Conservation (phyloP, 805 yeast genomes). For the Wickerhamiella occidentalis region DNA sequence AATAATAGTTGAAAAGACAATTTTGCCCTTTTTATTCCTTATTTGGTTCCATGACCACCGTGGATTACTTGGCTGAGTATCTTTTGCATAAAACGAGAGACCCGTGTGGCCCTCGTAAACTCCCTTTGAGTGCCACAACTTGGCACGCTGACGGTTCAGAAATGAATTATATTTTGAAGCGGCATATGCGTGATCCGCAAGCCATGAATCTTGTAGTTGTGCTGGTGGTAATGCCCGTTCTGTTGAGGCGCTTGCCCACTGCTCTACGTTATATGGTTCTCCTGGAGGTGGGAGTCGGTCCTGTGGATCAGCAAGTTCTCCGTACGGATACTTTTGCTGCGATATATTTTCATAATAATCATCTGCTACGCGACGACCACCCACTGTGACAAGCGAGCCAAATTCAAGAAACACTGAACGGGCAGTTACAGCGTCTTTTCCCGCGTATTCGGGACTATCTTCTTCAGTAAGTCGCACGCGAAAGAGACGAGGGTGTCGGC, state of each 20-base stretch:
- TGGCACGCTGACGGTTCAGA: constrained; percentile 45
- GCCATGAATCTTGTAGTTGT: constrained; percentile 41
- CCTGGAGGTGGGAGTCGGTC: constrained; percentile 37
- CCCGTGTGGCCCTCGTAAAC: constrained; percentile 76
- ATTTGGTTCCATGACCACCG: constrained; percentile 17
- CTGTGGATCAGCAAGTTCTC: constrained; percentile 59
- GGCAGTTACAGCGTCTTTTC: constrained; percentile 77
- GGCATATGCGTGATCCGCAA: constrained; percentile 71
- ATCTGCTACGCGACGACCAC: constrained; percentile 71
- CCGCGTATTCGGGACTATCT: constrained; percentile 73
- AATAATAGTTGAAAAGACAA: constrained; percentile 17
- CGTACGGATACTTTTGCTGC: constrained; percentile 50
- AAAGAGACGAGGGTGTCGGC: constrained; percentile 64
- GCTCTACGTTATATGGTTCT: constrained; percentile 35
- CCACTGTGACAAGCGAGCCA: constrained; percentile 70
- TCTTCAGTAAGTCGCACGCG: constrained; percentile 62
- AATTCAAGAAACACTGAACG: constrained; percentile 80
- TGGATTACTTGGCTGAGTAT: constrained; percentile 57
- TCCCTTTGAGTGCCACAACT: constrained; percentile 38
- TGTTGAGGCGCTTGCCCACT: constrained; percentile 26
- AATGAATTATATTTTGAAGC: constrained; percentile 58
- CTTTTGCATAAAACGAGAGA: constrained; percentile 55
- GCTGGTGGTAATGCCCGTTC: constrained; percentile 8
- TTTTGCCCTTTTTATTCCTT: constrained; percentile 10
- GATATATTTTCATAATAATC: constrained; percentile 71